Percentiles rank a stretch among this genome's conserved stretches.
Evolutionary conservation across 257 asterid species (phyloP).

Genomic region (Solanum rostratum): DNA sequence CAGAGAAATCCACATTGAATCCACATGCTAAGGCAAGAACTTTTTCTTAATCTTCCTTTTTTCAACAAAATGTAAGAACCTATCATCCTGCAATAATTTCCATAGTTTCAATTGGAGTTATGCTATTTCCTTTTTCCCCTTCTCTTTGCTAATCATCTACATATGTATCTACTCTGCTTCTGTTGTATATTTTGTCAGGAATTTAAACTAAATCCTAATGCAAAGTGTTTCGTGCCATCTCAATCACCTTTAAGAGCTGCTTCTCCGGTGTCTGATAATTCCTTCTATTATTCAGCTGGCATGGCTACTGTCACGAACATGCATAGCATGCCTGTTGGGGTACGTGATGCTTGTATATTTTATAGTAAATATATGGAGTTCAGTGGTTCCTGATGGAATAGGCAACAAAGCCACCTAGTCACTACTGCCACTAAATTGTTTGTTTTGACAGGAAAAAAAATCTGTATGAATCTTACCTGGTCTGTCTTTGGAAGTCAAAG

Average conservation of each 20-base stretch:
- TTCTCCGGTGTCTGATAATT: slow-evolving; percentile 69
- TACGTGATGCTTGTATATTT: slow-evolving; percentile 19
- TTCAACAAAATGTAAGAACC: background rate
- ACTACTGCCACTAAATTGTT: no score
- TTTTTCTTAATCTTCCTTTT: background rate
- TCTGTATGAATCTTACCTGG: background rate
- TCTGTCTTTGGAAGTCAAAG: background rate
- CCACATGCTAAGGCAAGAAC: slow-evolving; percentile 83
- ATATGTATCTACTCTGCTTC: background rate
- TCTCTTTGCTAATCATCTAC: background rate
- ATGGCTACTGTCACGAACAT: slow-evolving; percentile 50
- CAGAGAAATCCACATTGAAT: slow-evolving; percentile 78
- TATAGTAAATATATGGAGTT: background rate
- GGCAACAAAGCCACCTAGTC: no score
- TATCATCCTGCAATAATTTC: background rate
- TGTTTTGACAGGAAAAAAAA: background rate
- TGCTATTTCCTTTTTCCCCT: background rate
- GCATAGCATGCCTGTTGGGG: slow-evolving; percentile 93
- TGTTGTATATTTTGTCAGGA: slow-evolving; percentile 36
- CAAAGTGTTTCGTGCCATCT: slow-evolving; percentile 71
- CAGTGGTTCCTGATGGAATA: no score
- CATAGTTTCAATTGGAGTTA: background rate
- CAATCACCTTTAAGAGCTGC: slow-evolving; percentile 65
- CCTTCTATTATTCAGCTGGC: slow-evolving; percentile 81
- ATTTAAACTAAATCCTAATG: slow-evolving; percentile 84